Evolutionary conservation across 768 basidiomycete species (phyloP).

Genomic region (Calocybe cyanea): DNA sequence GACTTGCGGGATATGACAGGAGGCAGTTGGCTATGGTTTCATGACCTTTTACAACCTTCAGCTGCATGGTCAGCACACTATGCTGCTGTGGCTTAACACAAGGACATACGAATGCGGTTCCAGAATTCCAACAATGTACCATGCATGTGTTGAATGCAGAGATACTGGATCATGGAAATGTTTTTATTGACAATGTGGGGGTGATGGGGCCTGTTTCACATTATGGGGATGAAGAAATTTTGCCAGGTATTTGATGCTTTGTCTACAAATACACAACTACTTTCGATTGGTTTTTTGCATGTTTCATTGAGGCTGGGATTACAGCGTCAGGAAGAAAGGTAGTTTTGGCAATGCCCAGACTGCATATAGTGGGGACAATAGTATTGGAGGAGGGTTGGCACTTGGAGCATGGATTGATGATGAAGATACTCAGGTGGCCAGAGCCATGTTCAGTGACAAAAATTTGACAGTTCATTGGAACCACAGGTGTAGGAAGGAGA

Average conservation of each 20-base stretch:
- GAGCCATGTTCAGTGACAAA: slow-evolving; percentile 7
- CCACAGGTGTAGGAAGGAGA: slow-evolving; percentile 15
- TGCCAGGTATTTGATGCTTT: slow-evolving; percentile 13
- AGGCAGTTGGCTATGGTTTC: slow-evolving; percentile 21
- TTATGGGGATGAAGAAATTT: slow-evolving; percentile 9
- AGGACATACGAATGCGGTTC: slow-evolving; percentile 30
- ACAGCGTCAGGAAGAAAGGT: slow-evolving; percentile 29
- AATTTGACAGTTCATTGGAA: slow-evolving; percentile 22
- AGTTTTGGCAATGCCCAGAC: slow-evolving; percentile 10
- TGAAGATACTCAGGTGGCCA: slow-evolving; percentile 26
- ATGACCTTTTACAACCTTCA: slow-evolving; percentile 30
- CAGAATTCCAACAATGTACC: slow-evolving; percentile 26
- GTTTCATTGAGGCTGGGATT: slow-evolving; percentile 22
- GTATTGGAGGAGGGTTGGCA: slow-evolving; percentile 25
- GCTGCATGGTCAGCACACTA: slow-evolving; percentile 20
- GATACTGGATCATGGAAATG: slow-evolving; percentile 6
- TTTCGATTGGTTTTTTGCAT: slow-evolving; percentile 19
- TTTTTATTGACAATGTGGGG: slow-evolving; percentile 17
- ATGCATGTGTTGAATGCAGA: slow-evolving; percentile 10
- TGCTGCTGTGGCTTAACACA: slow-evolving; percentile 24
- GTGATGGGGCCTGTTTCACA: slow-evolving; percentile 10
- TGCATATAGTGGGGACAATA: slow-evolving; percentile 25
- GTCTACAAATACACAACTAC: slow-evolving; percentile 17
- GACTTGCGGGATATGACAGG: slow-evolving; percentile 10
- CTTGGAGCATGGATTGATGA: slow-evolving; percentile 17